Evolutionary conservation across 495 filamentous ascomycete genomes (phyloP).

Genomic region (Neurospora sp.): DNA sequence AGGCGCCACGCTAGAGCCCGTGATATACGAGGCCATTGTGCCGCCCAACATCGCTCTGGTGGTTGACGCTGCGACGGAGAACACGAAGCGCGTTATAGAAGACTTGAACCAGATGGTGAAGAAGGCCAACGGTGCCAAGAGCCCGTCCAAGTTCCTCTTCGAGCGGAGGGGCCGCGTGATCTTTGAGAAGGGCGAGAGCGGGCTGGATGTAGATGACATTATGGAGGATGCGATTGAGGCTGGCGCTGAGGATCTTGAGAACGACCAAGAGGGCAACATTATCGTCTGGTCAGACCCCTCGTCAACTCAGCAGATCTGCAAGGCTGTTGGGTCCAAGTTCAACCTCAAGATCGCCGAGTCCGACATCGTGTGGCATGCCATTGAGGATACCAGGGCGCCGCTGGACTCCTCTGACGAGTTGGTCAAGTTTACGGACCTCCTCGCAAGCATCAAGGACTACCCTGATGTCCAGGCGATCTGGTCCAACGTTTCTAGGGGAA

Average conservation of each 20-base stretch:
- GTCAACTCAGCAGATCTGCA: conserved; percentile 53
- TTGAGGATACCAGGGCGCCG: conserved; percentile 61
- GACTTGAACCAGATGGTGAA: conserved; percentile 62
- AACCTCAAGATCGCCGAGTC: conserved; percentile 54
- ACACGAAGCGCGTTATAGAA: conserved; percentile 57
- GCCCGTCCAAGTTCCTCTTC: conserved; percentile 76
- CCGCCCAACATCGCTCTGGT: conserved; percentile 69
- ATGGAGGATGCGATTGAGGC: conserved; percentile 80
- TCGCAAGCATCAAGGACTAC: conserved; percentile 45
- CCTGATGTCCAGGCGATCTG: conserved; percentile 61
- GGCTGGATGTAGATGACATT: conserved; percentile 56
- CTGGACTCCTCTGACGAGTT: conserved; percentile 41
- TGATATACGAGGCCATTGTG: conserved; percentile 76
- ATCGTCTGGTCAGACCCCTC: conserved; percentile 66
- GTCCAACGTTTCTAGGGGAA: conserved; percentile 43
- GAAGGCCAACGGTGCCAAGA: conserved; percentile 52
- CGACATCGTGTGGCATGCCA: conserved; percentile 80
- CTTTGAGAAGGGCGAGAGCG: conserved; percentile 49
- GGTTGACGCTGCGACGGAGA: conserved; percentile 69
- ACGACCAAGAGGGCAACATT: conserved; percentile 58
- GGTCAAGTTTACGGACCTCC: conserved; percentile 41
- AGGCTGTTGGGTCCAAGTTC: conserved; percentile 46
- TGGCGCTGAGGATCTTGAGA: conserved; percentile 70
- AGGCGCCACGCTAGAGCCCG: conserved; percentile 60
- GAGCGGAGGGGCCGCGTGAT: conserved; percentile 61